phyloP scores from a whole-genome alignment of 2,329 filamentous ascomycete species.

The Pseudocercospora fuligena region DNA sequence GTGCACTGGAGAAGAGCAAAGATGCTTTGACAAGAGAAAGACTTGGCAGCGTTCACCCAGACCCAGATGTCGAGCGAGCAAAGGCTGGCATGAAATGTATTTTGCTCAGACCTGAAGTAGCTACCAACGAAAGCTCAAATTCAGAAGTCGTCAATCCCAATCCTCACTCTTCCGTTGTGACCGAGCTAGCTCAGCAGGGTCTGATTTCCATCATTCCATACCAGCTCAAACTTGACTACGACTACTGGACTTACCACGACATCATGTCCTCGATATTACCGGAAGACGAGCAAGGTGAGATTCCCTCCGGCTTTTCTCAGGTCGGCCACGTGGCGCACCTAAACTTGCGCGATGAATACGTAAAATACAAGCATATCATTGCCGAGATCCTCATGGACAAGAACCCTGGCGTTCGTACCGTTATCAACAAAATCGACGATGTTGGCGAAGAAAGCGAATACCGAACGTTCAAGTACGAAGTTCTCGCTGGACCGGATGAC shows the following conservation, averaged over 20 bases:
- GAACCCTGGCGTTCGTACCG: slow-evolving; percentile 78
- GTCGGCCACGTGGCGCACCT: slow-evolving; percentile 93
- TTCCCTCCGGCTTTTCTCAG: slow-evolving; percentile 83
- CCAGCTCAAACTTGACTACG: slow-evolving; percentile 76
- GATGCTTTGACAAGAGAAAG: slow-evolving; percentile 71
- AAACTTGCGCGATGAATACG: slow-evolving; percentile 81
- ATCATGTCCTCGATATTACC: slow-evolving; percentile 83
- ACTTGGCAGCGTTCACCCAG: slow-evolving; percentile 65
- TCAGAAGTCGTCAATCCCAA: neutral
- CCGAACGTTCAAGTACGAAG: slow-evolving; percentile 90
- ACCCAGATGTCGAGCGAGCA: slow-evolving; percentile 63
- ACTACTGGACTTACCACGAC: slow-evolving; percentile 85
- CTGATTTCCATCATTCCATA: slow-evolving; percentile 76
- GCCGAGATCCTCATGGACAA: slow-evolving; percentile 89
- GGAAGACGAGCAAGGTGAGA: slow-evolving; percentile 76
- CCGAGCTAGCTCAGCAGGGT: slow-evolving; percentile 69
- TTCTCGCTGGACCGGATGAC: slow-evolving; percentile 80
- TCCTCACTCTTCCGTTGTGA: slow-evolving; percentile 78
- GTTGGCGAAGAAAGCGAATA: slow-evolving; percentile 86
- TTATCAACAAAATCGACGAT: slow-evolving; percentile 94
- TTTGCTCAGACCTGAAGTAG: slow-evolving; percentile 50
- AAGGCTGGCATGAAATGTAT: slow-evolving; percentile 51
- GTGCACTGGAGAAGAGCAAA: slow-evolving; percentile 65
- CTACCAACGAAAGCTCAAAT: slow-evolving; percentile 27
- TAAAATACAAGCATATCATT: slow-evolving; percentile 85